Evolutionary conservation across 2,329 filamentous ascomycete species (phyloP), one percentile per base, ranked within the genome.

Genomic region (Talaromyces islandicus): DNA sequence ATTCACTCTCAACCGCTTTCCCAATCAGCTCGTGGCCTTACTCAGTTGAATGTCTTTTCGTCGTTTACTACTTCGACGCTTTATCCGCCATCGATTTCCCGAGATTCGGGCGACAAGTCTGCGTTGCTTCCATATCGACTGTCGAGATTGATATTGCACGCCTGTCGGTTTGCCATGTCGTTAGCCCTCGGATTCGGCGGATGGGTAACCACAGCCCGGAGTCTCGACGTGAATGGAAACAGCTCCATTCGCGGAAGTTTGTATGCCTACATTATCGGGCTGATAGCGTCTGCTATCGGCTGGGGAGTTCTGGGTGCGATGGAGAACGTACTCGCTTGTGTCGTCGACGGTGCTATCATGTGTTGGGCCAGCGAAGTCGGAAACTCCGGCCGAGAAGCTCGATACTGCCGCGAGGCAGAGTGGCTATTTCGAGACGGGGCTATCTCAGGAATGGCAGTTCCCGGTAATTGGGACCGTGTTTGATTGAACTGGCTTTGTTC

Each of bases 151-250:
- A 83, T 99, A 7, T 85, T 99, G 3, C 91, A 97, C 67, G 91
- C 93, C 3, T 94, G 92, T 1, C 86, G 93, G 19, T 90, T 93
- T 71, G 89, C 97, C 69, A 96, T 97, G 85, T 91, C 91, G 0
- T 86, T 92, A 53, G 90, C 88, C 0, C 84, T 99, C 30, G 93
- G 93, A 0, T 96, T 97, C 69, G 92, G 90, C 4, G 93, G 91
- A n/a, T 99, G 94, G 94, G 91, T 97, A 9, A 89, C 91, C 53
- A 96, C 92, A 38, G 92, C 94, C 11, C 87, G 91, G 64, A 88
- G 89, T 74, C 80, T 97, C 4, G 80, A 83, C 56, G 79, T 94
- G 21, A 62, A 86, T 74, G 60, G 82, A 79, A 67, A 66, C 54
- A 63, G 74, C 58, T 68, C 68, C 7, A 64, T 88, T 56, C 85